Evolutionary conservation across 2,329 filamentous ascomycete species (phyloP), one percentile per base, ranked within the genome.

Genomic region (Fusarium sp.): DNA sequence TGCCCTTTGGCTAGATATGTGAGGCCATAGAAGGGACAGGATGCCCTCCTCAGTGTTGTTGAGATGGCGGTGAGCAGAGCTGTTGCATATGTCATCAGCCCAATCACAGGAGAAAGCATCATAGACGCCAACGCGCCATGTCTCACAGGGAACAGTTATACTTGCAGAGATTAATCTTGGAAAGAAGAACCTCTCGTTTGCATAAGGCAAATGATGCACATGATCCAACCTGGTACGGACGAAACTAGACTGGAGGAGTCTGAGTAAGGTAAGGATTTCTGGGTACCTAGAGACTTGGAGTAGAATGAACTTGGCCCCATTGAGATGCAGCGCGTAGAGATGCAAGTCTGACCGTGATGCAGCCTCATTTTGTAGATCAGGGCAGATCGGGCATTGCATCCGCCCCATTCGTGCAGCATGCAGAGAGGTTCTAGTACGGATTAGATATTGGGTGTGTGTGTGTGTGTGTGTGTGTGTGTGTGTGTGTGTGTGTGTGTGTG

Each of bases 41-140:
- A 56, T 68, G 60, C 65, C 65, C 65, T 68, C 55, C 60, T 56
- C 45, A 55, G 43, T 39, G 47, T 39, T 55, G 52, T 64, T 64
- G 58, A 67, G 64, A 44, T 56, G 59, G 65, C 65, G 65, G 65
- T 68, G 65, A 68, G 62, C 46, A 43, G 38, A 32, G 32, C 39
- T n/a, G 24, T 40, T 56, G 54, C 58, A 39, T 45, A 42, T 50
- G 34, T 48, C 26, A 36, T 28, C 23, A 56, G 47, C 36, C 53
- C 48, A 65, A 44, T 42, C 46, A 60, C 49, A 51, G 32, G 28
- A 34, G 9, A 15, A 58, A 34, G 19, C 34, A 23, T 46, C 34
- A 28, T 42, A 28, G 36, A 52, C 34, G 15, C 49, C 24, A 54
- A 32, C 11, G 45, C 65, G 61, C 43, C 49, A 58, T 69, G 61